These are phyloP conservation scores for Sonneratia alba DNA, from an alignment of 345 rosid species.

Conservation along the genomic window DNA sequence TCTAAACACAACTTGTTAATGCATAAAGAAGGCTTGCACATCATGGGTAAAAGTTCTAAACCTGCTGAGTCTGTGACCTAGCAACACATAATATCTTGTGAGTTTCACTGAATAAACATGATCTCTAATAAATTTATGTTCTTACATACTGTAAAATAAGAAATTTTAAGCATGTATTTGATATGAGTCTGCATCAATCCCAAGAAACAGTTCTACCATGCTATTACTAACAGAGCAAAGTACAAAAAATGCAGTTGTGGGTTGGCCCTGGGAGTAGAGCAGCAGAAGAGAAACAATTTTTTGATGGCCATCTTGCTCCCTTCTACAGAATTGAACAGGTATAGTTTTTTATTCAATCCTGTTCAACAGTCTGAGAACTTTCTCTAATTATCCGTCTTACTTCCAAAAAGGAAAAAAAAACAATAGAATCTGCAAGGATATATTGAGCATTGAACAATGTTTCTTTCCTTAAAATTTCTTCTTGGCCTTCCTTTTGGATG, in stretches of 20 bases:
- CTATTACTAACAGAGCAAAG: background rate
- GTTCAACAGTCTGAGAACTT: background rate
- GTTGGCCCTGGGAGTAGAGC: conserved; percentile 87
- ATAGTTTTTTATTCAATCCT: conserved; percentile 1
- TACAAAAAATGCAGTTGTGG: conserved; percentile 58
- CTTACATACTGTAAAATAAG: background rate
- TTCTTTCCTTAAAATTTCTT: background rate
- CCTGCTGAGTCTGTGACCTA: too few species aligned
- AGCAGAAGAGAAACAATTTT: conserved; percentile 82
- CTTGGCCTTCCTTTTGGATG: background rate
- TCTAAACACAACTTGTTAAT: background rate
- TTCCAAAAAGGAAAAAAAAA: background rate
- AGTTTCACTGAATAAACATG: background rate
- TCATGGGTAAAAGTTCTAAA: background rate
- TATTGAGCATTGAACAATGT: background rate
- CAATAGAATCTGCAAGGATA: background rate
- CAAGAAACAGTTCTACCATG: background rate
- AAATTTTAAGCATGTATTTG: background rate
- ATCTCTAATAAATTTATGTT: background rate
- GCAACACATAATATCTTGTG: background rate
- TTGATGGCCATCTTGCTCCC: conserved; percentile 88
- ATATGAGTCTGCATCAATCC: too few species aligned
- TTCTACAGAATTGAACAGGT: conserved; percentile 99
- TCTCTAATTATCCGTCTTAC: background rate
- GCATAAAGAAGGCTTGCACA: background rate